Percentiles rank a stretch among this genome's conserved stretches.
Conservation (phyloP, 495 filamentous ascomycete species). For the Cryomyces minteri region DNA sequence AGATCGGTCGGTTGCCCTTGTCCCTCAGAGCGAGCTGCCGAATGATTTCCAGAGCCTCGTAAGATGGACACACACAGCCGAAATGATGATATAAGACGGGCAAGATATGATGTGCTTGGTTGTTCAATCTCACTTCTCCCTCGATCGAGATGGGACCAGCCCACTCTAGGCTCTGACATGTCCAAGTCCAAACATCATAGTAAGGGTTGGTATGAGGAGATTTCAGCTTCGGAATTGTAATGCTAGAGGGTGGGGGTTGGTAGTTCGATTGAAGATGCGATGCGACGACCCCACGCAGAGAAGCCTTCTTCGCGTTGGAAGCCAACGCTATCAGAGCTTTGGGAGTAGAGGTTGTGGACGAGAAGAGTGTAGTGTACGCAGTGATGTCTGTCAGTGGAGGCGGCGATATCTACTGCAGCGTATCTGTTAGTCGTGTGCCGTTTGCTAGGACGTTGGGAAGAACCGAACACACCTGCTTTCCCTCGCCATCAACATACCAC, state of each 20-base stretch:
- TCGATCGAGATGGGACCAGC: constrained; percentile 27
- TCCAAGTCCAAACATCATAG: constrained; percentile 34
- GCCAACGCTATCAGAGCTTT: constrained; percentile 32
- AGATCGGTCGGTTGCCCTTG: constrained; percentile 15
- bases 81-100: constrained; percentile 53
- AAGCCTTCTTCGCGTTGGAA: constrained; percentile 38
- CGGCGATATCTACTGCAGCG: constrained; percentile 17
- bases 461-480: constrained; percentile 11
- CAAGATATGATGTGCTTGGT: constrained; percentile 33
- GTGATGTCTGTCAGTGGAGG: constrained; percentile 30
- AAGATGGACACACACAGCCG: constrained; percentile 38
- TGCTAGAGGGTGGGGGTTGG: constrained; percentile 10
- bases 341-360: constrained; percentile 25
- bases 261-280: constrained; percentile 25
- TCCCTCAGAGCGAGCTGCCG: constrained; percentile 16
- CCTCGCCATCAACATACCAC: constrained; percentile 22
- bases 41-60: constrained; percentile 33
- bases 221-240: constrained; percentile 20
- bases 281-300: constrained; percentile 30
- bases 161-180: constrained; percentile 30
- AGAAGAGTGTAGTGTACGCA: constrained; percentile 41
- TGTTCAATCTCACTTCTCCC: constrained; percentile 7
- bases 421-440: constrained; percentile 5
- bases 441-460: constrained; percentile 5
- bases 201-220: constrained; percentile 29